Percentiles rank a stretch among this genome's conserved stretches.
Conservation (phyloP, 2,329 filamentous ascomycete species). For the Capronia americana region DNA sequence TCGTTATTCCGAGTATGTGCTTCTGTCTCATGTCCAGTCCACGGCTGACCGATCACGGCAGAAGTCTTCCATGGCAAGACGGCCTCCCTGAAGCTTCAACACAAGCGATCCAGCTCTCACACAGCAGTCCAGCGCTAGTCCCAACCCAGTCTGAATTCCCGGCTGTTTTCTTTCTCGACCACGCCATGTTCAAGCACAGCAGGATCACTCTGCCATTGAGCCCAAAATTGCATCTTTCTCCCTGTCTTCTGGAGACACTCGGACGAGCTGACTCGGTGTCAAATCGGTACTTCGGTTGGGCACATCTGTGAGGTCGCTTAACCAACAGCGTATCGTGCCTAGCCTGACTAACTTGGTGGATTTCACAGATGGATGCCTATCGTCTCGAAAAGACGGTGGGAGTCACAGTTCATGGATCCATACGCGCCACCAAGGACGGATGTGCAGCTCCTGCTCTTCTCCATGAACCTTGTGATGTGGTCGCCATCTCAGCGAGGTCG, state of each 20-base stretch:
- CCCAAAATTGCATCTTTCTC: slow-evolving; percentile 18
- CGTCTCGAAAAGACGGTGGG: slow-evolving; percentile 25
- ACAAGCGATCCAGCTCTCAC: slow-evolving; percentile 4
- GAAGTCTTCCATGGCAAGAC: slow-evolving; percentile 8
- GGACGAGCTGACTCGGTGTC: slow-evolving; percentile 1
- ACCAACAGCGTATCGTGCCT: too few relatives aligned
- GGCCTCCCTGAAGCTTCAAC: not conserved
- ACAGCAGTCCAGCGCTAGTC: not conserved
- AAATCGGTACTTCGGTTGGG: slow-evolving; percentile 8
- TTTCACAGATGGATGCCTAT: slow-evolving; percentile 36
- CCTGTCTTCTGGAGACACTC: not conserved
- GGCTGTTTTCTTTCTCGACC: slow-evolving; percentile 30
- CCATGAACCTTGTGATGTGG: slow-evolving; percentile 18
- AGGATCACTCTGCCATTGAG: slow-evolving; percentile 3
- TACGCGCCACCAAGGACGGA: slow-evolving; percentile 35
- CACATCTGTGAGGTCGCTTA: slow-evolving; percentile 5
- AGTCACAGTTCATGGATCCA: slow-evolving; percentile 30
- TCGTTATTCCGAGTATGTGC: slow-evolving; percentile 13
- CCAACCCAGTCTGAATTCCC: slow-evolving; percentile 20
- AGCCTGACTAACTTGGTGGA: not conserved
- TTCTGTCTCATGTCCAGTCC: not conserved
- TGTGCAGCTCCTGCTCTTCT: slow-evolving; percentile 17
- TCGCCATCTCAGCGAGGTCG: slow-evolving; percentile 10
- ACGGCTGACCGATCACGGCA: not conserved
- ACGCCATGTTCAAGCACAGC: slow-evolving; percentile 17